Conservation (phyloP, 73 alveolate genomes). For the Paramecium sonneborni region DNA sequence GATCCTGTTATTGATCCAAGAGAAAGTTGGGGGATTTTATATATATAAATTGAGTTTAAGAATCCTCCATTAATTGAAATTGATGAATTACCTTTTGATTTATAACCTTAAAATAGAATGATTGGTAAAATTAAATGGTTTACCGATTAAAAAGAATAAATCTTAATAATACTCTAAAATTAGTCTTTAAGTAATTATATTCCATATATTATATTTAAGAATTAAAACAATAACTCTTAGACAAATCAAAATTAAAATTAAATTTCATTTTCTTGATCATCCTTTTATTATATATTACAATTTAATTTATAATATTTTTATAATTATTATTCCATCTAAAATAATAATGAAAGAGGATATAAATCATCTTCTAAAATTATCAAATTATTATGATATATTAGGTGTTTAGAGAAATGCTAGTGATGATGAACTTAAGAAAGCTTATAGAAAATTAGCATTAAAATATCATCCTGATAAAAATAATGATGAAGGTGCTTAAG, state of each 20-base stretch:
- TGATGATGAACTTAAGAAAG: constrained; percentile 10
- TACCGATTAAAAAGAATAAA: background rate
- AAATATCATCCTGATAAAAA: too few relatives aligned
- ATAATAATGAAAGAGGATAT: background rate
- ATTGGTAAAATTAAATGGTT: constrained; percentile 63
- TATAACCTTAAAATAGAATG: constrained; percentile 65
- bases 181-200: background rate
- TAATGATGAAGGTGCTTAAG: too few relatives aligned
- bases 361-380: background rate
- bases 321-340: background rate
- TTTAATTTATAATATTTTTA: too few relatives aligned
- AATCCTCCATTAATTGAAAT: constrained; percentile 64
- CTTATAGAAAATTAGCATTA: constrained; percentile 31
- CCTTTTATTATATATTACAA: too few relatives aligned
- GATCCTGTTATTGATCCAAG: constrained; percentile 70
- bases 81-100: constrained; percentile 29
- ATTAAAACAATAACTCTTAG: background rate
- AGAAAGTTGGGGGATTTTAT: constrained; percentile 48
- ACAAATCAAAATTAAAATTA: background rate
- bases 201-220: background rate
- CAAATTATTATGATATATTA: background rate
- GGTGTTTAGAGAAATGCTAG: background rate
- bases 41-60: constrained; percentile 47
- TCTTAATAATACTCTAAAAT: background rate
- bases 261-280: background rate